Evolutionary conservation across 2,329 filamentous ascomycete species (phyloP).

Genomic region (Macroventuria anomochaeta): DNA sequence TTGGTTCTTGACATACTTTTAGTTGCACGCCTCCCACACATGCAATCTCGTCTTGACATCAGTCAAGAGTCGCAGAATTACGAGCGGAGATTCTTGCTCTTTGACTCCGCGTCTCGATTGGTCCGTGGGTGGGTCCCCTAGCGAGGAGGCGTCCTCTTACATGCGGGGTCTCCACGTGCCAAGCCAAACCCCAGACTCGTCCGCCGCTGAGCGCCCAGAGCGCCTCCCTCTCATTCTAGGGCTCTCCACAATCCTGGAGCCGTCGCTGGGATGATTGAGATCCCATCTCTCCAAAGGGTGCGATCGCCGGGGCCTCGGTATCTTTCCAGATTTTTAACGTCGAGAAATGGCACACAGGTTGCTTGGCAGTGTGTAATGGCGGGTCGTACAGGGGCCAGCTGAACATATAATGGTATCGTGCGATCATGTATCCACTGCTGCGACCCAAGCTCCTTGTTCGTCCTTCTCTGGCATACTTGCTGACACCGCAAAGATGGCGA

Average conservation of each 20-base stretch:
- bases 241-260: slow-evolving; percentile 12
- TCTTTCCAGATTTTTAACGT: slow-evolving; percentile 22
- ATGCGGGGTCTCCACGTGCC: slow-evolving; percentile 42
- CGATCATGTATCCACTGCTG: slow-evolving; percentile 3
- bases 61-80: slow-evolving; percentile 14
- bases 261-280: slow-evolving; percentile 13
- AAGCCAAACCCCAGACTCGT: slow-evolving; percentile 32
- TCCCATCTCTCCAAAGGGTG: slow-evolving; percentile 13
- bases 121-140: slow-evolving; percentile 22
- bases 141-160: slow-evolving; percentile 16
- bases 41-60: slow-evolving; percentile 11
- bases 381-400: slow-evolving; percentile 20
- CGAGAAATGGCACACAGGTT: slow-evolving; percentile 6
- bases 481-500: slow-evolving; percentile 14
- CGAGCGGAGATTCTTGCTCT: slow-evolving; percentile 11
- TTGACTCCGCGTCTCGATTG: slow-evolving; percentile 18
- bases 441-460: slow-evolving; percentile 14
- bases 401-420: slow-evolving; percentile 22
- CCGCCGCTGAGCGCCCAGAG: slow-evolving; percentile 14
- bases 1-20: slow-evolving; percentile 10
- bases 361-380: slow-evolving; percentile 26
- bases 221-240: slow-evolving; percentile 21
- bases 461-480: background rate
- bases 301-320: slow-evolving; percentile 34
- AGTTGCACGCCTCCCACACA: slow-evolving; percentile 11